Base-by-base conservation (phyloP, 2,329 filamentous ascomycete species). In the Cytospora schulzeri region DNA sequence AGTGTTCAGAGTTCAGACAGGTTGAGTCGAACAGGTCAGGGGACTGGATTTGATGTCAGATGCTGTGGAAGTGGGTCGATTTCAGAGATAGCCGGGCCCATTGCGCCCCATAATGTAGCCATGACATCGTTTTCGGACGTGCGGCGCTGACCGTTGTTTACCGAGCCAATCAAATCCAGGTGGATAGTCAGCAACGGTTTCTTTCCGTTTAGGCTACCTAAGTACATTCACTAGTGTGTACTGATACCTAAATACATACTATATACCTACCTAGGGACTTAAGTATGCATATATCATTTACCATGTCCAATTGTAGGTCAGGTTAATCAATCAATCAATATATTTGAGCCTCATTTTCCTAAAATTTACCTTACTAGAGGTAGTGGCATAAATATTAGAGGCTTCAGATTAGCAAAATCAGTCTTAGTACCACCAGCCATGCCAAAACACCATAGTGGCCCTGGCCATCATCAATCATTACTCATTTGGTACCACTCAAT, bases 61-160 rank as follows among this genome's bases (percentile, higher is more conserved):
- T 61, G 59, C n/a, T 61, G 35, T 14, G 33, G 4, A 61, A 54
- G 54, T 61, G 59, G 24, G 59, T 52, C 59, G 51, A 61, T 54
- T 55, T 61, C 35, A 33, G 41, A 61, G 50, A 61, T 54, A 61
- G 51, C 58, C 41, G 58, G 33, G 24, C 51, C 50, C 14, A 45
- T 45, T 33, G 41, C n/a, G 45, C 45, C 19, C 41, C 19, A n/a
- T 41, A n/a, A 17, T 24, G 19, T 48, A 5, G 22, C 45, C n/a
- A 61, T 61, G 59, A 61, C 59, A 61, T 61, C 57, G 51, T 53
- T 48, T 41, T 41, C 38, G 19, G 45, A 38, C 45, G 29, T 26
- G n/a, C 35, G 59, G 35, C 19, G 19, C 24, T 51, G 50, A 61
- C 59, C 59, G 51, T 55, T 61, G 33, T 19, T 61, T 31, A n/a